These are phyloP conservation scores for Thraustochytrium striatum DNA, from an alignment of 352 stramenopile genomes.

Conservation along the genomic window DNA sequence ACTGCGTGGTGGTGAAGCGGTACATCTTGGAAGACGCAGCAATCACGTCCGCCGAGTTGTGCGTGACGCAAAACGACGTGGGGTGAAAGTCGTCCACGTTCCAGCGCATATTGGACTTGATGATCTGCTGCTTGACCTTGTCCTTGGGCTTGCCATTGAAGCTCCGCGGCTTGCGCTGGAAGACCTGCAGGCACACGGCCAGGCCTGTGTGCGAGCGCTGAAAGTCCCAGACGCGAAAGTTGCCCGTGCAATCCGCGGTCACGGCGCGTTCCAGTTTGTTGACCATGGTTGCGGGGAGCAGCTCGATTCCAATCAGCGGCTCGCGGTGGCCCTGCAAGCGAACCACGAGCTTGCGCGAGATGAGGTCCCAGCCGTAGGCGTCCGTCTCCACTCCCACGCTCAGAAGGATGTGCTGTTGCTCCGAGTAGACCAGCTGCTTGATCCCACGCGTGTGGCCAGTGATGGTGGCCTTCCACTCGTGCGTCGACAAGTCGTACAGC, in stretches of 20 bases:
- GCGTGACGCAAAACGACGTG: constrained; percentile 7
- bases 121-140: not conserved
- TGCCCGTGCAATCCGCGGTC: constrained; percentile 64
- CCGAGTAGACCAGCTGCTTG: constrained; percentile 71
- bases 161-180: constrained; percentile 28
- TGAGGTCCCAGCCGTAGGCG: constrained; percentile 71
- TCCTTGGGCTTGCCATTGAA: constrained; percentile 47
- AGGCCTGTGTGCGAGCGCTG: constrained; percentile 52
- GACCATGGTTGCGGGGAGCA: constrained; percentile 61
- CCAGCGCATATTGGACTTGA: not conserved
- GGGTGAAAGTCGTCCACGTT: constrained; percentile 40
- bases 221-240: constrained; percentile 78
- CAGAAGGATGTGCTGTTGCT: constrained; percentile 66
- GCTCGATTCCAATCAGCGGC: constrained; percentile 67
- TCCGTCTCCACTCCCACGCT: constrained; percentile 72
- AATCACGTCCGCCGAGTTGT: constrained; percentile 3
- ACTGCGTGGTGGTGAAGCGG: constrained; percentile 9
- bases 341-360: constrained; percentile 65
- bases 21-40: constrained; percentile 31
- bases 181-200: constrained; percentile 38
- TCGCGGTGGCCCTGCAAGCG: constrained; percentile 65
- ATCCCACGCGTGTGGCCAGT: constrained; percentile 63
- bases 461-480: constrained; percentile 59
- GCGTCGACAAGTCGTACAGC: constrained; percentile 69
- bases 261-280: constrained; percentile 64